phyloP scores from a whole-genome alignment of 306 rosid species.

The Dalbergia cultrata region DNA sequence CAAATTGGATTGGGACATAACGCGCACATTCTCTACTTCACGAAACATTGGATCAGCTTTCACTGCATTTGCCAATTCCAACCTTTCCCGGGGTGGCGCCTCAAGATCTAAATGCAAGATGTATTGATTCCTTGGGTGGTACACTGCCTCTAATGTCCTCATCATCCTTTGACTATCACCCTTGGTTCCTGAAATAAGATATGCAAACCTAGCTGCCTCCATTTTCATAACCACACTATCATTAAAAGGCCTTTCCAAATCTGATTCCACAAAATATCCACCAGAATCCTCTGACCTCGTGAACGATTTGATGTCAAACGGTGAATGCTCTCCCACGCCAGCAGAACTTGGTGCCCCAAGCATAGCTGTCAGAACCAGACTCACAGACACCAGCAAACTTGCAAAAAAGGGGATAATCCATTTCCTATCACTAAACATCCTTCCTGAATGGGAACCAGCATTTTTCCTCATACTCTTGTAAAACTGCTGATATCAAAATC shows the following conservation, averaged over 20 bases:
- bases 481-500: constrained; percentile 41
- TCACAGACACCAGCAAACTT: constrained; percentile 73
- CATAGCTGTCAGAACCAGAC: constrained; percentile 70
- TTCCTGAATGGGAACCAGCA: constrained; percentile 75
- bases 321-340: constrained; percentile 63
- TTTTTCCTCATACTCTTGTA: constrained; percentile 85
- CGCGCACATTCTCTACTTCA: constrained; percentile 89
- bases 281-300: constrained; percentile 63
- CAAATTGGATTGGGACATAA: constrained; percentile 88
- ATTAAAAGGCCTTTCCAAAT: constrained; percentile 58
- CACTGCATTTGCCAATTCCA: constrained; percentile 85
- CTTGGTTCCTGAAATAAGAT: constrained; percentile 94
- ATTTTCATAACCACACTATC: constrained; percentile 38
- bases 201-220: constrained; percentile 83
- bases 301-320: constrained; percentile 64
- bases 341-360: constrained; percentile 64
- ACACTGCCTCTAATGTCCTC: constrained; percentile 94
- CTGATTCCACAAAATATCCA: constrained; percentile 80
- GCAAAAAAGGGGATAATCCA: constrained; percentile 92
- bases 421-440: constrained; percentile 81
- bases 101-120: constrained; percentile 95
- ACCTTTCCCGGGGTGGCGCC: constrained; percentile 97
- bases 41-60: constrained; percentile 82
- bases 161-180: constrained; percentile 96
- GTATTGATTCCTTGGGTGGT: constrained; percentile 94